Evolutionary conservation across 495 filamentous ascomycete species (phyloP).

Genomic region (Rusavskia elegans): DNA sequence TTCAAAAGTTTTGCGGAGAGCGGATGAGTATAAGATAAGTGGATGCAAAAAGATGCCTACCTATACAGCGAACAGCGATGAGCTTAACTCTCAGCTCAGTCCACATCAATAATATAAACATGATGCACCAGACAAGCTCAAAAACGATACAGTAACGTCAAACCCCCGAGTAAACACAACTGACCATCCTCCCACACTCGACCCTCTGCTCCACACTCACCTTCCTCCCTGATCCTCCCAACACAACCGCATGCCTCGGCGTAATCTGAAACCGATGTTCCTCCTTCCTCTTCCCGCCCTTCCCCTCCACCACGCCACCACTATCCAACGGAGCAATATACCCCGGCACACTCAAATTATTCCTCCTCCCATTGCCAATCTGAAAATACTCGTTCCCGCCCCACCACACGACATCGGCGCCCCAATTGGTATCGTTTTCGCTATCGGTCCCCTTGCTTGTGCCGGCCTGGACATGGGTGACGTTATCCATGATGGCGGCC

Average conservation of each 20-base stretch:
- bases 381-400: constrained; percentile 90
- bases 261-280: constrained; percentile 79
- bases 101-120: no score
- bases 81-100: no score
- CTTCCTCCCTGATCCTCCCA: constrained; percentile 45
- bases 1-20: no score
- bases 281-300: constrained; percentile 33
- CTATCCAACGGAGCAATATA: constrained; percentile 64
- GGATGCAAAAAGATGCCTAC: no score
- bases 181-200: constrained; percentile 71
- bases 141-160: no score
- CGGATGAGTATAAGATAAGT: no score
- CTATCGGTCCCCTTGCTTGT: constrained; percentile 28
- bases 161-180: constrained; percentile 55
- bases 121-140: no score
- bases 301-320: constrained; percentile 19
- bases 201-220: constrained; percentile 74
- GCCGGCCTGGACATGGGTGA: constrained; percentile 40
- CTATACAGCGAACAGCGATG: no score
- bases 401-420: constrained; percentile 80
- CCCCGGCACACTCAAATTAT: constrained; percentile 52
- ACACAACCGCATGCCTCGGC: constrained; percentile 49
- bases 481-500: constrained; percentile 66
- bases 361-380: constrained; percentile 78
- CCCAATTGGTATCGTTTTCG: constrained; percentile 58